phyloP scores from a whole-genome alignment of 768 basidiomycete genomes.

The Collybia sp. region DNA sequence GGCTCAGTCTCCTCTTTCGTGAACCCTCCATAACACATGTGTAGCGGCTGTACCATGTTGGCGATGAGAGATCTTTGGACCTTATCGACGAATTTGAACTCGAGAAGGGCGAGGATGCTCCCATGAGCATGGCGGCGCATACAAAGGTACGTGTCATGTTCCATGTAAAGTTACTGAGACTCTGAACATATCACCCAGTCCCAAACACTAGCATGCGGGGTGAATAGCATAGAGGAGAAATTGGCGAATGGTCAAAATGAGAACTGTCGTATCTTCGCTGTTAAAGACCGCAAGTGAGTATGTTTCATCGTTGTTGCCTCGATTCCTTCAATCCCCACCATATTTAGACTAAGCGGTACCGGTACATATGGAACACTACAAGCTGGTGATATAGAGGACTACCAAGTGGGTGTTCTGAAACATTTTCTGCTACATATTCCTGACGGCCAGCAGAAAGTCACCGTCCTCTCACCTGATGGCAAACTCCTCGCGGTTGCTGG shows the following conservation, averaged over 20 bases:
- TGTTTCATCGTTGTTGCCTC: neutral
- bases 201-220: conserved; percentile 67
- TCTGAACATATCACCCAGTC: conserved; percentile 26
- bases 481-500: conserved; percentile 69
- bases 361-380: conserved; percentile 58
- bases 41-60: conserved; percentile 68
- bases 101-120: conserved; percentile 81
- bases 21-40: conserved; percentile 1
- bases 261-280: conserved; percentile 74
- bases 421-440: conserved; percentile 2
- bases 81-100: conserved; percentile 70
- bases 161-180: conserved; percentile 2
- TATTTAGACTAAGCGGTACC: conserved; percentile 46
- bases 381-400: conserved; percentile 64
- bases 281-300: conserved; percentile 57
- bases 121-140: conserved; percentile 90
- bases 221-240: conserved; percentile 71
- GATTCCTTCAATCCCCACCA: neutral
- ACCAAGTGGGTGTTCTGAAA: conserved; percentile 58
- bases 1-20: conserved; percentile 18
- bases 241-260: conserved; percentile 68
- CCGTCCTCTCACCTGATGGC: conserved; percentile 69
- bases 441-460: conserved; percentile 66
- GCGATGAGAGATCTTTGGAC: conserved; percentile 45
- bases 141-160: conserved; percentile 38